phyloP scores from a whole-genome alignment of 768 basidiomycete genomes.

The Phaeolepiota aurea region DNA sequence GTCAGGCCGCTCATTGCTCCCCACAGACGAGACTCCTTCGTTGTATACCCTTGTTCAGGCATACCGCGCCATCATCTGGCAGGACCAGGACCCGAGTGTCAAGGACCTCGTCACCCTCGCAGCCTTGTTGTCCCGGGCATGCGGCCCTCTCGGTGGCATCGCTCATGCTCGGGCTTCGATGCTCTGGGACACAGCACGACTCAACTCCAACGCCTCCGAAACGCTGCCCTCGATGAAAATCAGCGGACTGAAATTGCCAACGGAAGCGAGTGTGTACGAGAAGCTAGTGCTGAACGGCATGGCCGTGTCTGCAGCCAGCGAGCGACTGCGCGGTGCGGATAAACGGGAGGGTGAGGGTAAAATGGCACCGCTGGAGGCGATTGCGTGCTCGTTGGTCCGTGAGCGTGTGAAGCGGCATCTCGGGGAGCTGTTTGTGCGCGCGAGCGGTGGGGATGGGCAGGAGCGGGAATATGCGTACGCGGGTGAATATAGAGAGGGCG shows the following conservation, averaged over 20 bases:
- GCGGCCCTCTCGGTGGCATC: conserved; percentile 23
- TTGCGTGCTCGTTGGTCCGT: conserved; percentile 43
- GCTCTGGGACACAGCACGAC: conserved; percentile 21
- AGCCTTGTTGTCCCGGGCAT: conserved; percentile 33
- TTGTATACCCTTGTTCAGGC: conserved; percentile 39
- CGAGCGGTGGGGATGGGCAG: conserved; percentile 15
- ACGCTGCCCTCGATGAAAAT: conserved; percentile 4
- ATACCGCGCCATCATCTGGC: conserved; percentile 42
- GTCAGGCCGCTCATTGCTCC: conserved; percentile 6
- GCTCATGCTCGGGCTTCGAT: conserved; percentile 31
- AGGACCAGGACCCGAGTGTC: conserved; percentile 28
- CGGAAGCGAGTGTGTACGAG: conserved; percentile 32
- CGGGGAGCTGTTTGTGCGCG: conserved; percentile 42
- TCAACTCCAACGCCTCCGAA: not conserved
- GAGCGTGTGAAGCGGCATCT: conserved; percentile 46
- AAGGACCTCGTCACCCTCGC: conserved; percentile 51
- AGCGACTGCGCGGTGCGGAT: conserved; percentile 19
- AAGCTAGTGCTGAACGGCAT: conserved; percentile 44
- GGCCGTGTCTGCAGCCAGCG: conserved; percentile 44
- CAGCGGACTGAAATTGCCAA: conserved; percentile 3
- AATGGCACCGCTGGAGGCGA: conserved; percentile 34
- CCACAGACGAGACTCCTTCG: conserved; percentile 16
- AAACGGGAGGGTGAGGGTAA: conserved; percentile 11
- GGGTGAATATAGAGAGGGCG: conserved; percentile 24
- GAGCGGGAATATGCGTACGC: conserved; percentile 22